Percentiles rank a stretch among this genome's conserved stretches.
These are phyloP conservation scores for Prunus dulcis DNA, from an alignment of 306 rosid genomes.

Conservation along the genomic window DNA sequence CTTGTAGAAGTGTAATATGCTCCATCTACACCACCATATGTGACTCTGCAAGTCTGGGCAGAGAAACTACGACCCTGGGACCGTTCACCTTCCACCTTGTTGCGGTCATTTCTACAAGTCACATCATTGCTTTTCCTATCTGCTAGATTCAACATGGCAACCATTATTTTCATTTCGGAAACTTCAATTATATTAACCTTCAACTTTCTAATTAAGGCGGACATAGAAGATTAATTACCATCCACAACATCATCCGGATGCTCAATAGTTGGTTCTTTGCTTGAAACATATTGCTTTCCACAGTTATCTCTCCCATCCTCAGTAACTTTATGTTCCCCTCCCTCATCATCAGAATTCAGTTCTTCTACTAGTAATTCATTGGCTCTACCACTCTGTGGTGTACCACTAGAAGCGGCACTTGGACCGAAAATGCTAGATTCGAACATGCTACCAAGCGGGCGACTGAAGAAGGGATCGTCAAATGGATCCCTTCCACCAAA, in stretches of 20 bases:
- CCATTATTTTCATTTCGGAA: neutral
- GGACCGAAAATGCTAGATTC: constrained; percentile 31
- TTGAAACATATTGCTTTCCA: constrained; percentile 27
- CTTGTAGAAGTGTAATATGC: constrained; percentile 73
- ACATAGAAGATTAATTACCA: constrained; percentile 36
- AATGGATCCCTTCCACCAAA: constrained; percentile 73
- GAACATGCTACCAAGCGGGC: constrained; percentile 44
- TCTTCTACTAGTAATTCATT: constrained; percentile 63
- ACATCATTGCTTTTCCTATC: constrained; percentile 36
- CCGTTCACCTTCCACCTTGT: constrained; percentile 25
- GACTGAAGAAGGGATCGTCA: constrained; percentile 75
- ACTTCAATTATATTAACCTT: neutral
- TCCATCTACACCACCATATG: constrained; percentile 84
- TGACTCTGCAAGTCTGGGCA: constrained; percentile 58
- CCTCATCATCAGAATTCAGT: constrained; percentile 60
- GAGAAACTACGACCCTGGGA: constrained; percentile 27
- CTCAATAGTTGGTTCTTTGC: constrained; percentile 65
- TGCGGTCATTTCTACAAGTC: constrained; percentile 22
- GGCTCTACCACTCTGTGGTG: constrained; percentile 27
- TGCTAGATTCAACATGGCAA: constrained; percentile 11
- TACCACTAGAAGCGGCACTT: constrained; percentile 19
- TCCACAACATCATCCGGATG: constrained; percentile 64
- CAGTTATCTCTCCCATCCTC: constrained; percentile 22
- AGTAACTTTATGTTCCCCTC: constrained; percentile 20
- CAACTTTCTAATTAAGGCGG: neutral